These are phyloP conservation scores for Euphrasia confusa DNA, from an alignment of 257 asterid species.

Conservation along the genomic window DNA sequence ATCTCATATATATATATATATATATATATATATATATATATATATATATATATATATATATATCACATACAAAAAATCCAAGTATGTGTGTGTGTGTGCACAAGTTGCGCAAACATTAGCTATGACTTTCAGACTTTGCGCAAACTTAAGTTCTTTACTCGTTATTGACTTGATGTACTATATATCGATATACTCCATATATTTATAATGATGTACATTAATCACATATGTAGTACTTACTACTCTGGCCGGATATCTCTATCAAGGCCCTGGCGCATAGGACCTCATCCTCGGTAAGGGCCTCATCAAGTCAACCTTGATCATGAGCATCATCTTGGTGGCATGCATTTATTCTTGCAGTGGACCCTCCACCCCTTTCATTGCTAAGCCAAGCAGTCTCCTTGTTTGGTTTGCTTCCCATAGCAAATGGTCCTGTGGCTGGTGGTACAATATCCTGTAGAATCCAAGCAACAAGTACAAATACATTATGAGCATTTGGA, in stretches of 20 bases:
- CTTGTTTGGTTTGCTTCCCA: background rate
- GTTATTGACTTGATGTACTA: no score
- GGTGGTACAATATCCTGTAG: background rate
- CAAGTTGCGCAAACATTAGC: no score
- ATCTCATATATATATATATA: no score
- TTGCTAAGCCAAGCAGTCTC: background rate
- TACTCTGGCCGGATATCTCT: conserved; percentile 1
- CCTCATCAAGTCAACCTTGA: background rate
- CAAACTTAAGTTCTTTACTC: no score
- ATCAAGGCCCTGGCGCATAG: background rate
- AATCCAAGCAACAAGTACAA: background rate
- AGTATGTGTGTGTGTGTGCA: no score
- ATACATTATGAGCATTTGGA: background rate
- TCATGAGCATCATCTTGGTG: background rate
- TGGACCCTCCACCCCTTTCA: background rate
- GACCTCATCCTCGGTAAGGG: background rate
- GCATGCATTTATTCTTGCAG: no score
- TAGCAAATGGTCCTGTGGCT: background rate
- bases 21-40: no score
- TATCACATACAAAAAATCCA: no score
- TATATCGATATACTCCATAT: no score
- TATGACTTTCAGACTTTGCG: no score
- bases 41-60: no score
- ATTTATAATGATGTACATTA: no score
- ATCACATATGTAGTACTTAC: background rate